Evolutionary conservation across 208 protist genomes (phyloP), one percentile per base, ranked within the genome.

Genomic region (Acanthamoeba rhysodes): DNA sequence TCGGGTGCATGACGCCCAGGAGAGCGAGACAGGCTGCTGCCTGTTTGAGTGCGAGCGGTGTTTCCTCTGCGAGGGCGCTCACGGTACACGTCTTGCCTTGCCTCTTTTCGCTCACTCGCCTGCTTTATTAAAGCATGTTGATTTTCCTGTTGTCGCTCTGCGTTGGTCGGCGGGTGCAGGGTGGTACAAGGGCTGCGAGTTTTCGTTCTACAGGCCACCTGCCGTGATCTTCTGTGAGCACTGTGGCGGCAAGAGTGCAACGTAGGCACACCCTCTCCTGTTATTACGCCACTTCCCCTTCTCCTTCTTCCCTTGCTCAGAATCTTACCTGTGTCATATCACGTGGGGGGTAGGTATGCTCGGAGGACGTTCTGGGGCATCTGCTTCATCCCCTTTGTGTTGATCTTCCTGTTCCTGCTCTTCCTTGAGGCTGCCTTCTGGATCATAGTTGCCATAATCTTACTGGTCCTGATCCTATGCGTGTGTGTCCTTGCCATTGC

Each of bases 341-440:
- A n/a, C n/a, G n/a, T n/a, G n/a, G n/a, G n/a, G n/a, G n/a, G n/a
- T n/a, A n/a, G n/a, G 1, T 93, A 80, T 37, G 37, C 14, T 7
- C 59, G 88, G 29, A 59, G 88, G 4, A 93, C 88, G 29, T 93
- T 72, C 41, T 93, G 64, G 88, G 62, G 88, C 66, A 93, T 93
- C 88, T 78, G 59, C 88, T 78, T 93, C 66, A 12, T 93, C 2
- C 88, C 88, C 20, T 76, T 93, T 12, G 41, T 93, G 18, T 45
- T 93, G 37, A 57, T 93, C 37, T n/a, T 93, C 64, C 20, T 45
- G 3, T n/a, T 93, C 29, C 12, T 93, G 32, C 88, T 93, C 59
- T 93, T 93, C 27, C 34, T 53, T 27, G 88, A 93, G 62, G 62
- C 88, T 6, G 88, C 24, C n/a, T 93, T 93, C 62, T 93, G 88